Evolutionary conservation across 352 stramenopile species (phyloP).

Genomic region (Globisporangium emineosum): DNA sequence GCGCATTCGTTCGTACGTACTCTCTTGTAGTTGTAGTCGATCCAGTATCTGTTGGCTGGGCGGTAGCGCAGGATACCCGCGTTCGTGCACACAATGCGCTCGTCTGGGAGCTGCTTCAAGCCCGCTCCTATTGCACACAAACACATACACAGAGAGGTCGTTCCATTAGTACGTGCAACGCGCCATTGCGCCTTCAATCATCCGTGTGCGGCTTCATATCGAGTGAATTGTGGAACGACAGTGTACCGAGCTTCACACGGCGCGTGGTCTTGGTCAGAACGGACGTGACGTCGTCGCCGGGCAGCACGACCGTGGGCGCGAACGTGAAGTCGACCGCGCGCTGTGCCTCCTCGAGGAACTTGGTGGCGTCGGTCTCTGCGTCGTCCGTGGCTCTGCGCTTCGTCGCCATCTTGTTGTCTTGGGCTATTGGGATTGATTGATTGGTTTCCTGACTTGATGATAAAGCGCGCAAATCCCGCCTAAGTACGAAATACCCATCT

Average conservation of each 20-base stretch:
- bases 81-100: slow-evolving; percentile 75
- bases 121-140: slow-evolving; percentile 38
- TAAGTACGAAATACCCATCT: slow-evolving; percentile 15
- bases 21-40: slow-evolving; percentile 86
- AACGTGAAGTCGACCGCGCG: slow-evolving; percentile 79
- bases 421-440: slow-evolving; percentile 13
- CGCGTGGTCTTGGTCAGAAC: slow-evolving; percentile 70
- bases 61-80: slow-evolving; percentile 83
- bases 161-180: not conserved
- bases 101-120: slow-evolving; percentile 49
- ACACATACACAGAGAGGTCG: not conserved
- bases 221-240: not conserved
- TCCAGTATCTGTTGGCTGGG: slow-evolving; percentile 86
- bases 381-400: slow-evolving; percentile 39
- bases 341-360: slow-evolving; percentile 75
- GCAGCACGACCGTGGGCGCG: slow-evolving; percentile 60
- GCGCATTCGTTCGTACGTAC: slow-evolving; percentile 30
- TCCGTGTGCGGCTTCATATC: not conserved
- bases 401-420: slow-evolving; percentile 29
- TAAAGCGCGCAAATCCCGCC: not conserved
- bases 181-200: not conserved
- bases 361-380: slow-evolving; percentile 23
- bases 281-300: slow-evolving; percentile 77
- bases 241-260: slow-evolving; percentile 62
- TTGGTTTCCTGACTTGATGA: slow-evolving; percentile 12